Conservation (phyloP, 2,329 filamentous ascomycete species). For the Colletotrichum melonis region DNA sequence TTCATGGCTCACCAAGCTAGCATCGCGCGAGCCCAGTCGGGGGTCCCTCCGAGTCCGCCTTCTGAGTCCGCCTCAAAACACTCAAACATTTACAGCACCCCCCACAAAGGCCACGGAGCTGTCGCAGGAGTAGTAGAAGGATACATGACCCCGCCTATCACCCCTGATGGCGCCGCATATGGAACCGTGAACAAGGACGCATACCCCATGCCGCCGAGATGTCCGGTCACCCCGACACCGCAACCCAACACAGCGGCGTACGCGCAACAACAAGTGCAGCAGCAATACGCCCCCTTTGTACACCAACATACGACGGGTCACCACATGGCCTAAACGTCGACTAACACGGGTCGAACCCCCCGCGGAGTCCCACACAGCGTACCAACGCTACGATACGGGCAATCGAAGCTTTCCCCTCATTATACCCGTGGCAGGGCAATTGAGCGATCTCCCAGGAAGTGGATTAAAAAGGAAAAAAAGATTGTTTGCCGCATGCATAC, state of each 20-base stretch:
- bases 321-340: conserved; percentile 39
- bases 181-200: conserved; percentile 58
- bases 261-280: conserved; percentile 54
- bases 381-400: conserved; percentile 31
- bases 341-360: conserved; percentile 12
- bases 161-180: conserved; percentile 76
- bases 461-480: conserved; percentile 31
- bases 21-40: conserved; percentile 59
- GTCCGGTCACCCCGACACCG: conserved; percentile 73
- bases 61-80: conserved; percentile 63
- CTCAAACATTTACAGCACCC: conserved; percentile 78
- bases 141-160: conserved; percentile 88
- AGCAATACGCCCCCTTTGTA: conserved; percentile 58
- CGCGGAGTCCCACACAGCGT: conserved; percentile 16
- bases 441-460: conserved; percentile 27
- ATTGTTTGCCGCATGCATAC: conserved; percentile 40
- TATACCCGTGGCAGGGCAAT: conserved; percentile 21
- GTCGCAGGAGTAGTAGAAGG: conserved; percentile 74
- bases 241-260: conserved; percentile 53
- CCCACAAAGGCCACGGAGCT: conserved; percentile 78
- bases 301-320: conserved; percentile 48
- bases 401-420: conserved; percentile 25
- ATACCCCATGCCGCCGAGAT: conserved; percentile 63
- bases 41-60: conserved; percentile 70
- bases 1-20: conserved; percentile 71